Conservation (phyloP, 768 basidiomycete species). For the Filobasidium floriforme region DNA sequence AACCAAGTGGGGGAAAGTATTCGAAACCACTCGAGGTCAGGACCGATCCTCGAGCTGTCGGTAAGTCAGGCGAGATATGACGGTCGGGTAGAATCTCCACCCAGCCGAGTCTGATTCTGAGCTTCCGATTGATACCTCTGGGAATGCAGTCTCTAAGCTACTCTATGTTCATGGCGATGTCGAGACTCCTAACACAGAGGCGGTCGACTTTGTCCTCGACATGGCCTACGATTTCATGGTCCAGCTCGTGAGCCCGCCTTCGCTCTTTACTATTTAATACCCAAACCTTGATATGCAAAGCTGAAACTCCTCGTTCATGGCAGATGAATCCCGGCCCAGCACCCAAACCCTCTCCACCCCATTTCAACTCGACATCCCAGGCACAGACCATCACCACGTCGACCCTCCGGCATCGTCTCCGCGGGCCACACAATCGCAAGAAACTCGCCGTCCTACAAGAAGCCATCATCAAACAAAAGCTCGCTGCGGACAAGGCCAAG, state of each 20-base stretch:
- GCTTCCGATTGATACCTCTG: not conserved
- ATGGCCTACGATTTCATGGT: constrained; percentile 5
- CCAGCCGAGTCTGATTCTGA: not conserved
- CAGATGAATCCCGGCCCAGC: not conserved
- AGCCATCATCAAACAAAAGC: constrained; percentile 6
- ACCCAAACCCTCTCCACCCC: not conserved
- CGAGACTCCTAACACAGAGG: not conserved
- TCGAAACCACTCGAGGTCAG: not conserved
- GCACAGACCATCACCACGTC: not conserved
- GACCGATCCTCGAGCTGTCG: constrained; percentile 4
- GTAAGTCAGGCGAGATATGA: not conserved
- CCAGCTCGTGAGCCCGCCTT: not conserved
- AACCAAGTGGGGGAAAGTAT: not conserved
- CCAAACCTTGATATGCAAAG: not conserved
- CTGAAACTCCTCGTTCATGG: not conserved
- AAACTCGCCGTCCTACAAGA: constrained; percentile 9
- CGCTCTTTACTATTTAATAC: not conserved
- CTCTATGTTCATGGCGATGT: constrained; percentile 6
- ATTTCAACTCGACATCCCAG: not conserved
- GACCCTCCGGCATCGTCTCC: not conserved
- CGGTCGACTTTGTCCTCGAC: constrained; percentile 6
- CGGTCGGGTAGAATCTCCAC: not conserved
- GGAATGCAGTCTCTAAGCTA: not conserved
- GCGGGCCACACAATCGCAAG: not conserved
- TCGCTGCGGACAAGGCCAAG: constrained; percentile 9